phyloP scores from a whole-genome alignment of 305 asterid genomes.

The Solanum aculeatissimum region DNA sequence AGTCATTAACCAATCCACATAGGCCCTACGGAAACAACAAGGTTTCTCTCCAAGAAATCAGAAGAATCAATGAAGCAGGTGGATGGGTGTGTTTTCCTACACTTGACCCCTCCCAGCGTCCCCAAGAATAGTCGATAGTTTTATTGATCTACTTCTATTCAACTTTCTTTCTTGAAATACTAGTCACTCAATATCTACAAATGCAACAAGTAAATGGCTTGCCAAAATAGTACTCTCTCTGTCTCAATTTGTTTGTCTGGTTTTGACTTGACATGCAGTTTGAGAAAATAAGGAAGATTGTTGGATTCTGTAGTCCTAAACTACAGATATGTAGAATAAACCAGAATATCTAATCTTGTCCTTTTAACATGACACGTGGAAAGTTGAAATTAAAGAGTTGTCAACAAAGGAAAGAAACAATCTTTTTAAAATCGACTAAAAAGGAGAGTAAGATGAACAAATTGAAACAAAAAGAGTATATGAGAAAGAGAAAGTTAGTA shows the following conservation, averaged over 20 bases:
- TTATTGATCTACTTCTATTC: neutral
- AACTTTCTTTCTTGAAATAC: neutral
- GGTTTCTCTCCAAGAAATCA: conserved; percentile 65
- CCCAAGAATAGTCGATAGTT: neutral
- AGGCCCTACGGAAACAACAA: conserved; percentile 80
- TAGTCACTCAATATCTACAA: neutral
- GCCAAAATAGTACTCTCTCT: neutral
- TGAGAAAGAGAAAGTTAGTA: neutral
- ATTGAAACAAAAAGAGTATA: neutral
- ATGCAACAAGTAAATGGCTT: neutral
- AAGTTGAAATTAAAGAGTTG: fast-evolving
- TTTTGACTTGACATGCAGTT: too few species aligned
- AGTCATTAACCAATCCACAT: conserved; percentile 65
- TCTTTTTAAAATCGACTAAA: fast-evolving
- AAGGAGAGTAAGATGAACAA: neutral
- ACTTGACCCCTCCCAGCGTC: neutral
- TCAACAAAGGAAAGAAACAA: neutral
- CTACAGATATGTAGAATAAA: too few species aligned
- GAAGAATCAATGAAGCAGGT: conserved; percentile 76
- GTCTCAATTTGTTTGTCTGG: too few species aligned
- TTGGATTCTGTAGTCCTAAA: neutral
- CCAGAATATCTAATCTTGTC: too few species aligned
- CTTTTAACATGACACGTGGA: neutral
- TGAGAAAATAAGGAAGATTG: too few species aligned
- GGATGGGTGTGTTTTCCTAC: conserved; percentile 78